These are phyloP conservation scores for Globisporangium paddicum DNA, from an alignment of 352 stramenopile species.

Conservation along the genomic window DNA sequence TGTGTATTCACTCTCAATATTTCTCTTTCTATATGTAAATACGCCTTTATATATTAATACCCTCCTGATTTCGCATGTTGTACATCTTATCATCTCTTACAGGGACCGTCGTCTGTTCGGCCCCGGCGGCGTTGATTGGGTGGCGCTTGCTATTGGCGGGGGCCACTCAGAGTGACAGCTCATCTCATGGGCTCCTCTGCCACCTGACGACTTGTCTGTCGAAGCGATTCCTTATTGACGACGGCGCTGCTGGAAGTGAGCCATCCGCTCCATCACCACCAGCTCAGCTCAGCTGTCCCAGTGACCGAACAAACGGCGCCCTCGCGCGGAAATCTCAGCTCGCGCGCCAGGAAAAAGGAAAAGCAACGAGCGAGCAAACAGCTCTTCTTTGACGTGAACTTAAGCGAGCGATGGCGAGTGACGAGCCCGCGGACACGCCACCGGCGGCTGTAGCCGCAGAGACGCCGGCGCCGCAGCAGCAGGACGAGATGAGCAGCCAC, in stretches of 20 bases:
- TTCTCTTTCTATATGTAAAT: too few relatives aligned
- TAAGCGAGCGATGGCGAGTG: not conserved
- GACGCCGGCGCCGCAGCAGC: too few relatives aligned
- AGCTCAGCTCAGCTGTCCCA: too few relatives aligned
- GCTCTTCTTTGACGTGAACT: not conserved
- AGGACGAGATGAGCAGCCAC: not conserved
- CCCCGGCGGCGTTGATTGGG: not conserved
- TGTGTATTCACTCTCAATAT: too few relatives aligned
- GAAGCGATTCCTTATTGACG: constrained; percentile 7
- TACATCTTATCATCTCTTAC: not conserved
- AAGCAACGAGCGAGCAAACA: not conserved
- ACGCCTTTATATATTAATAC: not conserved
- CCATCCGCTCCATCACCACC: not conserved
- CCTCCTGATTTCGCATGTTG: not conserved
- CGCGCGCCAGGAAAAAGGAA: not conserved
- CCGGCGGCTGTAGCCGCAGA: too few relatives aligned
- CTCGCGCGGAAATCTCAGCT: constrained; percentile 6
- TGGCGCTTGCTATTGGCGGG: not conserved
- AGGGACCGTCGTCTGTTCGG: not conserved
- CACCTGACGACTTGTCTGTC: constrained; percentile 6
- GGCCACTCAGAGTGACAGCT: constrained; percentile 3
- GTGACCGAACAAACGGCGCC: not conserved
- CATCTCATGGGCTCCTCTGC: not conserved
- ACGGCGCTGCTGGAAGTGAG: not conserved
- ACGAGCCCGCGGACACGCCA: not conserved